Percentiles rank a stretch among this genome's conserved stretches.
phyloP scores from a whole-genome alignment of 1,139 yeast species.

The Zhuliangozyma blackwelliae region DNA sequence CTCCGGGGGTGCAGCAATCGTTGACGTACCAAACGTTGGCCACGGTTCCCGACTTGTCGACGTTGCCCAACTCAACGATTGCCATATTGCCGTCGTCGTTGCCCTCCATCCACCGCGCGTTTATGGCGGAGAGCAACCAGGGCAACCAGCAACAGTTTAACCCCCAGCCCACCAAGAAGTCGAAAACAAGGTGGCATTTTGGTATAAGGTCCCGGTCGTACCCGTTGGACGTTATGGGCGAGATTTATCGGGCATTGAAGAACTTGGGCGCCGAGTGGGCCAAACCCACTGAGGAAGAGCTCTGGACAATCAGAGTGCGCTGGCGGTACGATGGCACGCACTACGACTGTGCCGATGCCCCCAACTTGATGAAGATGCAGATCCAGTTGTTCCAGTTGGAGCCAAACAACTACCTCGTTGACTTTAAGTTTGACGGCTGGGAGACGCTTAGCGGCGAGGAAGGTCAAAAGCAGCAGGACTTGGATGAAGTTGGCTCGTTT shows the following conservation, averaged over 20 bases:
- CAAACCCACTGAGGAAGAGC: slow-evolving; percentile 83
- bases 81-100: slow-evolving; percentile 91
- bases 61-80: slow-evolving; percentile 62
- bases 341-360: slow-evolving; percentile 20
- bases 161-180: slow-evolving; percentile 68
- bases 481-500: slow-evolving; percentile 76
- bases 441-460: slow-evolving; percentile 35
- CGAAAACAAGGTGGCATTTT: slow-evolving; percentile 97
- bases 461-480: slow-evolving; percentile 25
- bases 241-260: slow-evolving; percentile 88
- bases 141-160: slow-evolving; percentile 47
- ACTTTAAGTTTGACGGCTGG: slow-evolving; percentile 98
- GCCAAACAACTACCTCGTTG: slow-evolving; percentile 92
- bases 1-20: slow-evolving; percentile 46
- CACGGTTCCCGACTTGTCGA: slow-evolving; percentile 47
- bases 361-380: slow-evolving; percentile 83
- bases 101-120: slow-evolving; percentile 92
- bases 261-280: slow-evolving; percentile 98
- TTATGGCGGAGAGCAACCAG: slow-evolving; percentile 61
- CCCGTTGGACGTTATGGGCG: slow-evolving; percentile 98
- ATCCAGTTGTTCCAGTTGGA: slow-evolving; percentile 94
- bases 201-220: slow-evolving; percentile 95
- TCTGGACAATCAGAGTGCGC: slow-evolving; percentile 96
- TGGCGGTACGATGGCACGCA: slow-evolving; percentile 65
- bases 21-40: slow-evolving; percentile 48